Evolutionary conservation across 257 asterid species (phyloP), one percentile per base, ranked within the genome.

Genomic region (Lycium ferocissimum): DNA sequence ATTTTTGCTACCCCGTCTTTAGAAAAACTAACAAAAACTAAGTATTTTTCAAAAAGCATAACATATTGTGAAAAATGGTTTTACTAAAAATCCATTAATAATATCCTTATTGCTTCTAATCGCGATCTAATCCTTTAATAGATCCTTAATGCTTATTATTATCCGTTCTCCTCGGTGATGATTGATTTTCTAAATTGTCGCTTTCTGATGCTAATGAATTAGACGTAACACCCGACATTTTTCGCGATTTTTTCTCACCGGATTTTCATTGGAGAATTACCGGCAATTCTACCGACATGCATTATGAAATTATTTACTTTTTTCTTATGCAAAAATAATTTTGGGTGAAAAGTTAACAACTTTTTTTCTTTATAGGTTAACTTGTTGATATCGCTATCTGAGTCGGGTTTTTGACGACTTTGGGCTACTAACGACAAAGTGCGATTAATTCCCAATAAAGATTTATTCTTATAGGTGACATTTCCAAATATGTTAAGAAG

Each of bases 141-240:
- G 81, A 86, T 90, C 96, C 78, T 85, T 90, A 85, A 84, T 86
- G 82, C 89, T 91, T 85, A 26, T 26, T 26, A 83, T 45, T 86
- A 45, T 47, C 14, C 53, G 63, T 26, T 78, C 82, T 78, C 88
- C 91, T 80, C 13, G 90, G 85, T 58, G 93, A 88, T 6, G 91
- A 78, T 79, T 87, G 94, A 35, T 90, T 89, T 71, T 96, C 97
- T 86, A 96, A 90, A 90, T 96, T 98, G 71, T 87, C 90, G 66
- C 87, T 89, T 76, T 91, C 98, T 59, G 94, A 85, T 9, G 84
- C 87, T 83, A 95, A 85, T 6, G 94, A 91, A 92, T 73, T 89
- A 82, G 94, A 89, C 91, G 91, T 89, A 93, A 83, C 97, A 87
- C 87, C 89, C 53, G 95, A 88, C 90, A 87, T 87, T 49, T 71